Evolutionary conservation across 2,329 filamentous ascomycete genomes (phyloP), one percentile per base, ranked within the genome.

Genomic region (Seiridium cupressi): DNA sequence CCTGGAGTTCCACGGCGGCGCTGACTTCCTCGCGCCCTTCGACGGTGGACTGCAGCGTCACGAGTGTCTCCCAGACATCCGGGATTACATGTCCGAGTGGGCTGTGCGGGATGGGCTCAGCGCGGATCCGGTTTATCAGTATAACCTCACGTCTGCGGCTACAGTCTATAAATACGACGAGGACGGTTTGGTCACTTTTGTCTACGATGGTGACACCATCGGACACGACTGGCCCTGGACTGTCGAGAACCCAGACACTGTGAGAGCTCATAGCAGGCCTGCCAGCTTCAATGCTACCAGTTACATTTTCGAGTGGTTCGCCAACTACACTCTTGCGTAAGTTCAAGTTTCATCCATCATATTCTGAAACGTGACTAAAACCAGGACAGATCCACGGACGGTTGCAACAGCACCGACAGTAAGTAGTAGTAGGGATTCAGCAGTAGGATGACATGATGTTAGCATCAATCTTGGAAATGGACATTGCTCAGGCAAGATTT

Each of bases 1-100:
- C 31, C 65, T 81, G 51, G 78, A 81, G 55, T 73, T 76, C 10
- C 79, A 82, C 62, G 79, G 79, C 35, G 68, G 69, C 42, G 65
- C 66, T 13, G 79, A 82, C 61, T 64, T 62, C 3, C 74, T 72
- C 1, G 80, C 81, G 36, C 64, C 69, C 0, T 81, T 80, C 59
- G 36, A 51, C 0, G 78, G 77, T 26, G 74, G 74, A 3, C 58
- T 51, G 11, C 60, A 64, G 13, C 59, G 63, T 7, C 62, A 59
- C 2, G 57, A 60, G 13, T 64, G 62, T 51, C 57, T 68, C 10
- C 69, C 68, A 6, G 40, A 63, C n/a, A 64, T 71, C 11, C 62
- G 58, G 13, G 58, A 65, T 55, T 68, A 62, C 55, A 59, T 67
- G 13, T 38, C 51, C 10, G 58, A 65, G 44, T 71, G 69, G 68